phyloP scores from a whole-genome alignment of 2,329 filamentous ascomycete species.

The Colletotrichum sp. region DNA sequence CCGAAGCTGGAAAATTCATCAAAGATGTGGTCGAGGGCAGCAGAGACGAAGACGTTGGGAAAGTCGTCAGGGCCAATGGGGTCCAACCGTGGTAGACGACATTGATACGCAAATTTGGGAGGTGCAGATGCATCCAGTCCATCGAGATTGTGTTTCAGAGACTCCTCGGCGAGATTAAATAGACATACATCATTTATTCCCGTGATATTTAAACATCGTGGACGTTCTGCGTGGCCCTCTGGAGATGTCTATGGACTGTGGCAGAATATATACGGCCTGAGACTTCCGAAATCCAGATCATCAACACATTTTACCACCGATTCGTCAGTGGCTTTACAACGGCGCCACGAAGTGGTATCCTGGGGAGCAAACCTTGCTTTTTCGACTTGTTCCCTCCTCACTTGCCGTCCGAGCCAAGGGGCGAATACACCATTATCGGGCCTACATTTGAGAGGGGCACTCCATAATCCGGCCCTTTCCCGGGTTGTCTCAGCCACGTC shows the following conservation, averaged over 20 bases:
- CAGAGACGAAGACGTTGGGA: background rate
- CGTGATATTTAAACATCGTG: too few relatives aligned
- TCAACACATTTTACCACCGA: background rate
- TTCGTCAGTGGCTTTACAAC: background rate
- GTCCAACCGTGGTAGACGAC: background rate
- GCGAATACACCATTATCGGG: background rate
- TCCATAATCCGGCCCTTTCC: background rate
- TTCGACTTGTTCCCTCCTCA: background rate
- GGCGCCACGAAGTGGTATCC: rapidly evolving
- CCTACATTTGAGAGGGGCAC: background rate
- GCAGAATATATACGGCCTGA: rapidly evolving
- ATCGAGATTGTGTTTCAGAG: too few relatives aligned
- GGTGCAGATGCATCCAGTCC: too few relatives aligned
- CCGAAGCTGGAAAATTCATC: background rate
- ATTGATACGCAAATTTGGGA: too few relatives aligned
- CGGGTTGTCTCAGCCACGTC: background rate
- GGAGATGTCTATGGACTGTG: rapidly evolving
- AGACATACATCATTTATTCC: too few relatives aligned
- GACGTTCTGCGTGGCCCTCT: background rate
- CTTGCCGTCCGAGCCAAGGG: background rate
- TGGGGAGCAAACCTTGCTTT: background rate
- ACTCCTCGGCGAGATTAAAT: too few relatives aligned
- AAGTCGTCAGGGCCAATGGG: background rate
- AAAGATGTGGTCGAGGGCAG: background rate
- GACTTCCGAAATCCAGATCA: background rate